Evolutionary conservation across 495 filamentous ascomycete species (phyloP), one percentile per base, ranked within the genome.

Genomic region (Aspergillus avenaceus): DNA sequence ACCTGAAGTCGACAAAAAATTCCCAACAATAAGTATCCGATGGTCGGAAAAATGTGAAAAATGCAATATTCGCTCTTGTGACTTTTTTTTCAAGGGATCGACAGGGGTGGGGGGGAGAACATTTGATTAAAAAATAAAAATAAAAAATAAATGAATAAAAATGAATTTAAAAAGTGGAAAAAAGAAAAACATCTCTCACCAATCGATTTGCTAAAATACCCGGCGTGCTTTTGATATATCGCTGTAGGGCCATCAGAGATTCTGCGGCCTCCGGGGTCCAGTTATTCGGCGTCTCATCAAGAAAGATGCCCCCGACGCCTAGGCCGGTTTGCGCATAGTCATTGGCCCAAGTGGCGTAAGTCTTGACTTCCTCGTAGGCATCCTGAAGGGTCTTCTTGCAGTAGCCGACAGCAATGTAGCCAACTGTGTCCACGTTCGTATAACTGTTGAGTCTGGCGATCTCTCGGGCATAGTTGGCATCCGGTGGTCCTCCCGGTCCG

Each of bases 381-480:
- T 50, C 36, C 4, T 13, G 7, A 16, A 53, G 36, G 42, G 50
- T 50, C 47, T 58, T 58, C 29, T 37, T 40, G 47, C 55, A 53
- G 49, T 58, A 58, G 43, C 53, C 50, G 34, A 58, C 43, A 21
- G 50, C 50, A 38, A 58, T 58, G 28, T 58, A 58, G 26, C 55
- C 55, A 23, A 58, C 42, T 23, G 50, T 49, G 42, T 44, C 42
- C 18, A 58, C 55, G 27, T 58, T 58, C 24, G 27, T 14, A 28
- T 43, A 58, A 13, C 41, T 25, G 24, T 53, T 58, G 12, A 58
- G 37, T 12, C 50, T 50, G 2, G 47, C 34, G 2, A 58, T 31
- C 38, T 58, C 50, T 23, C 47, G 47, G 28, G 41, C 43, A 40
- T 58, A 58, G 47, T 44, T 47, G 24, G 37, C 22, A 25, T 58